Evolutionary conservation across 2,329 filamentous ascomycete genomes (phyloP), one percentile per base, ranked within the genome.

Genomic region (Elsinoe arachidis): DNA sequence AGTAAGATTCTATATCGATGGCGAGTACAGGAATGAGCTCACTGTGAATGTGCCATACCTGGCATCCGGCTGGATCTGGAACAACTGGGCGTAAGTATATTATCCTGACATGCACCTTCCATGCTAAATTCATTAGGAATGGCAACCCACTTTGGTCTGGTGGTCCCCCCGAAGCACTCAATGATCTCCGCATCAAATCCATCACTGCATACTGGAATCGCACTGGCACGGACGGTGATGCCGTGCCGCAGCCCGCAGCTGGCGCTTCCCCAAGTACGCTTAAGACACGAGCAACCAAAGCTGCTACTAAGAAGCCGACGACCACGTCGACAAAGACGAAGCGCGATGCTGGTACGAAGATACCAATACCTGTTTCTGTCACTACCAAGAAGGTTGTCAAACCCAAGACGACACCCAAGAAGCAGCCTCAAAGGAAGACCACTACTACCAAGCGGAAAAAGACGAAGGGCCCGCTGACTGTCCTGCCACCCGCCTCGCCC

Each of bases 141-240:
- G 87, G 87, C 23, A 85, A 90, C 66, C 67, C 75, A 4, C 65
- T 74, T 1, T 92, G 88, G 88, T 87, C 84, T 34, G 82, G 76
- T 14, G 88, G 87, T 0, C 88, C 88, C 3, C 87, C 88, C 0
- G 61, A 63, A 0, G 61, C 74, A 34, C 83, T 90, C 64, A 81
- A 86, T 0, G 70, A 78, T n/a, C 75, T 88, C 63, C 79, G 77
- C 5, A 77, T 91, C 21, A 79, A 76, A 33, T 90, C 89, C 64
- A 78, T 90, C 57, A 88, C 88, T 68, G 84, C 84, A 0, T 92
- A 91, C 70, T 92, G 90, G 74, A 91, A 91, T 73, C 56, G 60
- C 10, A 59, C 60, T 1, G 57, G 58, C 17, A 15, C 11, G 12
- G 21, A 55, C 5, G 33, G 43, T 33, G 39, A 15, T 56, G 41